These are phyloP conservation scores for Postia placenta DNA, from an alignment of 768 basidiomycete species.

Conservation along the genomic window DNA sequence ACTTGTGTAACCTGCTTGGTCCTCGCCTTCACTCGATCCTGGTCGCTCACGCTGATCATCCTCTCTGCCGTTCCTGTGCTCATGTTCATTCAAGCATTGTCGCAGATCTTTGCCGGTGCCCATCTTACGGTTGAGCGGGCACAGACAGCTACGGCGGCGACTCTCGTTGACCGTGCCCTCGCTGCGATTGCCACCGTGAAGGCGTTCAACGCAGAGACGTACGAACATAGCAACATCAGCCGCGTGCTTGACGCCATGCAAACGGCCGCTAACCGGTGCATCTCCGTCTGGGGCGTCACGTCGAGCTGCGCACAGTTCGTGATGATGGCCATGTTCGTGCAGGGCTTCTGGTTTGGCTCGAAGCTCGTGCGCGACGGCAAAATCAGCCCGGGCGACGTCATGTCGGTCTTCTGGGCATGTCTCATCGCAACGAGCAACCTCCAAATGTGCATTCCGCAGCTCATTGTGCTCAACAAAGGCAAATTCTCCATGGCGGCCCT, in stretches of 20 bases:
- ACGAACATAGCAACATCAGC: constrained; percentile 46
- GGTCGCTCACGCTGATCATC: constrained; percentile 84
- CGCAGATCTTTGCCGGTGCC: constrained; percentile 64
- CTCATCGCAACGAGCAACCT: constrained; percentile 84
- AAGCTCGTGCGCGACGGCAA: constrained; percentile 79
- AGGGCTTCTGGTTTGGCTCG: constrained; percentile 94
- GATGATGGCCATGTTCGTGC: constrained; percentile 89
- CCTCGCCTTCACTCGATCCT: constrained; percentile 78
- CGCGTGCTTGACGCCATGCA: constrained; percentile 41
- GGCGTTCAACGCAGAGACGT: constrained; percentile 73
- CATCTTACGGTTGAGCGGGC: constrained; percentile 62
- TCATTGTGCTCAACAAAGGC: constrained; percentile 74
- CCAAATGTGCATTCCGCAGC: constrained; percentile 80
- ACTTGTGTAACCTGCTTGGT: constrained; percentile 74
- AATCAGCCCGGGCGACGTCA: constrained; percentile 69
- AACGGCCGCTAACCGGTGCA: constrained; percentile 44
- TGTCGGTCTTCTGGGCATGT: constrained; percentile 98
- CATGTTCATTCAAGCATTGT: constrained; percentile 66
- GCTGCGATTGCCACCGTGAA: constrained; percentile 85
- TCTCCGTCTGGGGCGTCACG: constrained; percentile 71
- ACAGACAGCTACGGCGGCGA: constrained; percentile 65
- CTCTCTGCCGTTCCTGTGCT: constrained; percentile 85
- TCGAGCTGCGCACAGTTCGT: constrained; percentile 70
- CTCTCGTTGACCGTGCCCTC: constrained; percentile 72
- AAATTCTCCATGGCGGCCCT: constrained; percentile 75